Base-by-base conservation (phyloP, 2,329 filamentous ascomycete genomes). In the Botrytis sinoallii region DNA sequence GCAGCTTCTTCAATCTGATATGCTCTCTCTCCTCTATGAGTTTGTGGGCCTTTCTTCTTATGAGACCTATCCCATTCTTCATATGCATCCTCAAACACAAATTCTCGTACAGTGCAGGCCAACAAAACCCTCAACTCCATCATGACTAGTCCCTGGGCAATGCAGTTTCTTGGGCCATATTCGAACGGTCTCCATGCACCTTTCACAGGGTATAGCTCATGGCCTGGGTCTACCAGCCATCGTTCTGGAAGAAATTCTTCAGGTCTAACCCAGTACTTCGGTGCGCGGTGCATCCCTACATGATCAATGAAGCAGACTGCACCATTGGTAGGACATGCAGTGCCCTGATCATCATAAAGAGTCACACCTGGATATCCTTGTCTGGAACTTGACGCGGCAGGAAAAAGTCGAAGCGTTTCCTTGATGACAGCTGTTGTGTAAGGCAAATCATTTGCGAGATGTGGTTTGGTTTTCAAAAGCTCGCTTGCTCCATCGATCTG, bases 191-290 rank as follows among this genome's bases (percentile, higher is more conserved):
- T 44, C 70, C 61, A 59, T 16, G 70, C 70, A 9, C 32, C 32
- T 29, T 60, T 57, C 20, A 59, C 16, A 25, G 61, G 46, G 16
- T 72, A 35, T 32, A 57, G 79, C 75, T 46, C 81, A 80, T 84
- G 77, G 22, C 77, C 81, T 0, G 79, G 79, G 12, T 77, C 80
- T 4, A 81, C 80, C 44, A 85, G 78, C 79, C 82, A 88, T 8
- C 86, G 84, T 61, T 87, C 85, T 0, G 84, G 86, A 9, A 86
- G 74, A 77, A 86, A 88, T 29, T 82, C 79, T 25, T 82, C 79
- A 0, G 85, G 81, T 4, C 83, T 80, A 2, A 81, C 80, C 84
- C 84, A 88, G 25, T 64, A 55, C 29, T 55, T 71, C 8, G 59
- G 69, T 25, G 69, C 69, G 25, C 25, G 22, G 18, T 64, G 59